Conservation (phyloP, 352 stramenopile species). For the Pythium plurisporium region DNA sequence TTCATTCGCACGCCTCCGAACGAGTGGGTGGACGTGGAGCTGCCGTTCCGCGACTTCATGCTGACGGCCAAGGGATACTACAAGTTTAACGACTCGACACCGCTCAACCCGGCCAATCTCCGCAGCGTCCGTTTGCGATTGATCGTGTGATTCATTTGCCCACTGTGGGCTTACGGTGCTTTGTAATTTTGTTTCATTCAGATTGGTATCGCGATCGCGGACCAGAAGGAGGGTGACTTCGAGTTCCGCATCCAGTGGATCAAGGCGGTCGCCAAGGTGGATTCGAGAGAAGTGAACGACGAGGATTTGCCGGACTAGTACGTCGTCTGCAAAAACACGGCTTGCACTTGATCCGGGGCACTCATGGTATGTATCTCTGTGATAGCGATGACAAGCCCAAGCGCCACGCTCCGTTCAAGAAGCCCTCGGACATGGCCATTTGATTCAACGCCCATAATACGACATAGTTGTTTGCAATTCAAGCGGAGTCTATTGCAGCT, state of each 20-base stretch:
- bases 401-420: slow-evolving; percentile 41
- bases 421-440: slow-evolving; percentile 59
- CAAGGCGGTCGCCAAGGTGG: slow-evolving; percentile 71
- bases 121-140: slow-evolving; percentile 43
- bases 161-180: background rate
- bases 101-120: slow-evolving; percentile 70
- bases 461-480: too few relatives aligned
- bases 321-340: background rate
- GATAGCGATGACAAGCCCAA: slow-evolving; percentile 31
- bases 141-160: background rate
- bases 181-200: slow-evolving; percentile 11
- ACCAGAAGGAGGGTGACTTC: slow-evolving; percentile 85
- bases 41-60: slow-evolving; percentile 77
- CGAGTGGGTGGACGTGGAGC: slow-evolving; percentile 80
- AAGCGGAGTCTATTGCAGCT: too few relatives aligned
- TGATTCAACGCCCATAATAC: too few relatives aligned
- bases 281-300: slow-evolving; percentile 30
- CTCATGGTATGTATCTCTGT: background rate
- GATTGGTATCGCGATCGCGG: slow-evolving; percentile 81
- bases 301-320: slow-evolving; percentile 17
- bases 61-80: slow-evolving; percentile 80
- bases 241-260: slow-evolving; percentile 84
- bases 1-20: slow-evolving; percentile 79
- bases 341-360: background rate
- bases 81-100: slow-evolving; percentile 72